phyloP scores from a whole-genome alignment of 1,139 yeast species.

The Saccharomyces hybrid region DNA sequence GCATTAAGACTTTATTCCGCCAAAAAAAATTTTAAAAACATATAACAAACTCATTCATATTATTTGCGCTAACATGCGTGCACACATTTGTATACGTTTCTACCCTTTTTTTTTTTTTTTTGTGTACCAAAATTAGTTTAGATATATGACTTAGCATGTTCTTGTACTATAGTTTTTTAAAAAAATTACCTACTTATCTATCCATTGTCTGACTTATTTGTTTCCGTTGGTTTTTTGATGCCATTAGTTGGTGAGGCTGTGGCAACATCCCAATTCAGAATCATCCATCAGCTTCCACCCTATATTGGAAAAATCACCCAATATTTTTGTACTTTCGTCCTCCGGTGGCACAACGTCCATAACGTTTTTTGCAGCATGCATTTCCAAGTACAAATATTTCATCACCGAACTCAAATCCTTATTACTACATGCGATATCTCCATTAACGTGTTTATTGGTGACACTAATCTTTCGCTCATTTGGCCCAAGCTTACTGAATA shows the following conservation, averaged over 20 bases:
- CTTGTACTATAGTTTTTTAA: not conserved
- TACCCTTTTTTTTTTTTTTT: not conserved
- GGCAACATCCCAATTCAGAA: slow-evolving; percentile 30
- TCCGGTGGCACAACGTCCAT: slow-evolving; percentile 1
- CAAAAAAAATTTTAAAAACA: not conserved
- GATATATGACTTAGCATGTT: not conserved
- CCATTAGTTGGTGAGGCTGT: not conserved
- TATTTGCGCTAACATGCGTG: not conserved
- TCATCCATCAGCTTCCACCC: slow-evolving; percentile 28
- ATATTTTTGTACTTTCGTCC: slow-evolving; percentile 6
- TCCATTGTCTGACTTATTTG: not conserved
- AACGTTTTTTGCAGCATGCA: not conserved
- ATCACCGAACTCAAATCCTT: not conserved
- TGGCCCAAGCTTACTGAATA: slow-evolving; percentile 25
- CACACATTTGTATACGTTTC: not conserved
- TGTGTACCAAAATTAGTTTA: not conserved
- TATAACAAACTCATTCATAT: not conserved
- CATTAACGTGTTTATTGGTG: no score
- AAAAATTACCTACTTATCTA: not conserved
- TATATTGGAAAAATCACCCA: slow-evolving; percentile 15
- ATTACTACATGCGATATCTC: no score
- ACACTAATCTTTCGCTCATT: slow-evolving; percentile 8
- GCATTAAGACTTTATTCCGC: slow-evolving; percentile 20
- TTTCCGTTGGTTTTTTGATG: not conserved
- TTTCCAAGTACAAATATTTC: not conserved